Conservation (phyloP, 2,329 filamentous ascomycete genomes). For the Thelonectria rubi region DNA sequence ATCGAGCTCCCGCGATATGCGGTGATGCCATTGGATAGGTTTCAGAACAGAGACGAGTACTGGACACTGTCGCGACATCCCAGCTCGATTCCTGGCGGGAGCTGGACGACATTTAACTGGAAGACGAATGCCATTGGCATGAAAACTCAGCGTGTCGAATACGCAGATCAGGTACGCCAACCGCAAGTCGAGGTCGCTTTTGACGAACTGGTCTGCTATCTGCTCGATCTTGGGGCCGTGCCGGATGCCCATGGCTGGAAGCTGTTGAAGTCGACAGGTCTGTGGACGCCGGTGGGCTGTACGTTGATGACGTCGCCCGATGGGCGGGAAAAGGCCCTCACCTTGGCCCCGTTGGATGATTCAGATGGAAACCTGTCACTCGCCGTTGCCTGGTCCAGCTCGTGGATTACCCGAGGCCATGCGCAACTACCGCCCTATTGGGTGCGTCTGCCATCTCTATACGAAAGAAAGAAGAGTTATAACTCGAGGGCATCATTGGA, state of each 20-base stretch:
- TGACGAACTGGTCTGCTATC: conserved; percentile 67
- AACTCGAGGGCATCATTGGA: background rate
- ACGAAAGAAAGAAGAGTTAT: background rate
- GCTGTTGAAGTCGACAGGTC: conserved; percentile 62
- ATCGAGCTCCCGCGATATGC: conserved; percentile 72
- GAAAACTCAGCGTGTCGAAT: conserved; percentile 71
- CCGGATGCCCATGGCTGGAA: conserved; percentile 68
- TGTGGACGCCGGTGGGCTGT: conserved; percentile 70
- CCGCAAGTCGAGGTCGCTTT: conserved; percentile 64
- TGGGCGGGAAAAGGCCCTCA: conserved; percentile 58
- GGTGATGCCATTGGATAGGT: conserved; percentile 67
- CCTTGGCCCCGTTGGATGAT: conserved; percentile 64
- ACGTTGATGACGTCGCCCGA: conserved; percentile 64
- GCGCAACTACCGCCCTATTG: conserved; percentile 67
- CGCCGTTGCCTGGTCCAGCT: conserved; percentile 63
- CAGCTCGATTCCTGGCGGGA: conserved; percentile 66
- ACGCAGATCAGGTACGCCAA: conserved; percentile 64
- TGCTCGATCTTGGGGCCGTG: conserved; percentile 70
- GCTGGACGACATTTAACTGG: conserved; percentile 74
- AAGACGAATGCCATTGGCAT: conserved; percentile 68
- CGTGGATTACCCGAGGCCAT: conserved; percentile 62
- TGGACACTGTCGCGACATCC: conserved; percentile 64
- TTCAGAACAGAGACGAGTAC: conserved; percentile 62
- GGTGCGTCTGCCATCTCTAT: conserved; percentile 57
- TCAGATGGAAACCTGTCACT: conserved; percentile 69